Percentiles rank a stretch among this genome's conserved stretches.
phyloP scores from a whole-genome alignment of 495 filamentous ascomycete genomes.

The Niebla homalea region DNA sequence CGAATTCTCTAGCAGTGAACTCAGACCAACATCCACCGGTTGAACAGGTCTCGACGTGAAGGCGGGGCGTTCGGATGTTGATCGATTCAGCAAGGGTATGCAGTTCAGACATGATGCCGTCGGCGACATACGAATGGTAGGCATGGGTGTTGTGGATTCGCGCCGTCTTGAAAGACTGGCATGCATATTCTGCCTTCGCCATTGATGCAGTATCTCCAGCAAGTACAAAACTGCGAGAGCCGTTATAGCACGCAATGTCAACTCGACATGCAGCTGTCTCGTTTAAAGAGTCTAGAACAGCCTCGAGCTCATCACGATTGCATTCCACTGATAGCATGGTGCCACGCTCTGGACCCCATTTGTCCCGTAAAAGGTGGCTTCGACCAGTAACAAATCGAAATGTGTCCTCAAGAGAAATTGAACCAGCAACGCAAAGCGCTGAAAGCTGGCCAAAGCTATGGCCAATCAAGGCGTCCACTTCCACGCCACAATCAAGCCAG shows the following conservation, averaged over 20 bases:
- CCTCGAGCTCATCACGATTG: constrained; percentile 8
- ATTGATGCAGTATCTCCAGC: constrained; percentile 27
- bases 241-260: constrained; percentile 39
- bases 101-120: constrained; percentile 25
- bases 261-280: not conserved
- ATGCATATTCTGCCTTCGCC: not conserved
- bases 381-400: constrained; percentile 30
- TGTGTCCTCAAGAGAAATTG: constrained; percentile 23
- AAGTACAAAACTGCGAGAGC: constrained; percentile 31
- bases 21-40: constrained; percentile 18
- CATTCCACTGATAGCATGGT: constrained; percentile 31
- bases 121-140: constrained; percentile 37
- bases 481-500: constrained; percentile 36
- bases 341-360: constrained; percentile 36
- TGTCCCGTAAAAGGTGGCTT: constrained; percentile 28
- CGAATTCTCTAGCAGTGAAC: constrained; percentile 27
- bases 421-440: constrained; percentile 28
- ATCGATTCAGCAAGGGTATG: constrained; percentile 16
- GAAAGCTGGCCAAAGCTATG: constrained; percentile 40
- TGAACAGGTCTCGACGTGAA: constrained; percentile 25
- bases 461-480: constrained; percentile 31
- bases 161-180: constrained; percentile 18
- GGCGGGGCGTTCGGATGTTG: constrained; percentile 20
- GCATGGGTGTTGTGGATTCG: constrained; percentile 36
- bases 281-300: constrained; percentile 3